These are phyloP conservation scores for Myotisia sp. DNA, from an alignment of 2,329 filamentous ascomycete genomes.

Conservation along the genomic window DNA sequence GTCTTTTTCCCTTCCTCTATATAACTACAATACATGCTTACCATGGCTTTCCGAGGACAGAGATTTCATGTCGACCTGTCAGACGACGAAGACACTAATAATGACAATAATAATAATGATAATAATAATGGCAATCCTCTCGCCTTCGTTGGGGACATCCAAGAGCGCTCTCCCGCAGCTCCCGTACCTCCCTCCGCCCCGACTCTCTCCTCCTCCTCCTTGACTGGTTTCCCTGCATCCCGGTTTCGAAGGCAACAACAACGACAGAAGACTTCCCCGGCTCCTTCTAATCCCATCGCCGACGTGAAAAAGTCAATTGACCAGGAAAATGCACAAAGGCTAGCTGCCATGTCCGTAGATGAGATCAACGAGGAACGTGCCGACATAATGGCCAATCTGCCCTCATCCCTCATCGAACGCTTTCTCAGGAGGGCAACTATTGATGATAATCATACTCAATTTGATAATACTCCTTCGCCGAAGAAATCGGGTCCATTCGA, in stretches of 20 bases:
- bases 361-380: conserved; percentile 69
- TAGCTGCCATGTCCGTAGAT: conserved; percentile 63
- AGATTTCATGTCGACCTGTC: conserved; percentile 48
- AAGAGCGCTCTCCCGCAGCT: conserved; percentile 52
- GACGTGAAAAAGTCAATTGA: conserved; percentile 62
- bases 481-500: conserved; percentile 22
- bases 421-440: conserved; percentile 64
- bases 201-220: conserved; percentile 46
- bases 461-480: background rate
- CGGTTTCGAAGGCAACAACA: conserved; percentile 61
- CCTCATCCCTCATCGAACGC: conserved; percentile 60
- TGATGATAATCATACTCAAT: conserved; percentile 39
- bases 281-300: conserved; percentile 8
- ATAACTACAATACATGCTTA: background rate
- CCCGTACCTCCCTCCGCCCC: conserved; percentile 21
- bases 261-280: conserved; percentile 10
- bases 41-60: conserved; percentile 43
- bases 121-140: conserved; percentile 16
- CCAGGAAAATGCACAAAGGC: conserved; percentile 59
- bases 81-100: conserved; percentile 39
- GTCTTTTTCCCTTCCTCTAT: background rate
- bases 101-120: conserved; percentile 24
- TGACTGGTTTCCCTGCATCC: conserved; percentile 75
- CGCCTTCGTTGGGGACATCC: conserved; percentile 55
- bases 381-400: conserved; percentile 66